Base-by-base conservation (phyloP, 176 grass and related monocot species). In the Cenchrus americanus region DNA sequence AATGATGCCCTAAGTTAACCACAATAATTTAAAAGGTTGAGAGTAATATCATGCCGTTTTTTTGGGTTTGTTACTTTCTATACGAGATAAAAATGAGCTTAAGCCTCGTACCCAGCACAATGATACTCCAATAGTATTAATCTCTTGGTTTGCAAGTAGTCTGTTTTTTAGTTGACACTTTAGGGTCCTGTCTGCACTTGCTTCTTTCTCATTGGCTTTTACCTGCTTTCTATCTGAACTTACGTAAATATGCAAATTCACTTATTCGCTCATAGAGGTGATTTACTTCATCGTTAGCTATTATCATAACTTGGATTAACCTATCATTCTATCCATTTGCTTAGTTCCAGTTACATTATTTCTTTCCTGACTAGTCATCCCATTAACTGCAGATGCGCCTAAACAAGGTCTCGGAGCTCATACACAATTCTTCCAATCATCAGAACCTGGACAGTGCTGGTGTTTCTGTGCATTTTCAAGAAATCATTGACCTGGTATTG, bases 321-420 rank as follows among this genome's bases (percentile, higher is more conserved):
- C 17, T 76, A 24, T 81, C 7, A 32, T 64, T 21, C 21, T 59
- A 22, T 59, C 57, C 9, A 44, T 51, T 67, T 69, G 22, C 53
- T 73, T 76, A 22, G 6, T 50, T 76, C 43, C 10, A 69, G 60
- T 80, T 80, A 18, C 17, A 74, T 27, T 27, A 21, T 83, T 37
- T 24, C 50, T 27, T 77, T 81, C 73, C 77, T 79, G 54, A 82
- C 48, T 69, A 43, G n/a, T 68, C 22, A 71, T 53, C 50, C 14
- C 32, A 63, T 21, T 78, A 63, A 73, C 65, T 82, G 15, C 76
- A 98, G 96, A 98, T 98, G 96, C 91, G 96, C 48, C 81, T 98
- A 77, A 98, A 96, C 83, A 99, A 96, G 83, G 93, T 99, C 17
- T 99, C 96, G 0, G 96, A 99, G 86, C 91, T 99, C 77, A 99